Conservation (phyloP, 23 red algal species). For the Cyanidioschyzon merolae region DNA sequence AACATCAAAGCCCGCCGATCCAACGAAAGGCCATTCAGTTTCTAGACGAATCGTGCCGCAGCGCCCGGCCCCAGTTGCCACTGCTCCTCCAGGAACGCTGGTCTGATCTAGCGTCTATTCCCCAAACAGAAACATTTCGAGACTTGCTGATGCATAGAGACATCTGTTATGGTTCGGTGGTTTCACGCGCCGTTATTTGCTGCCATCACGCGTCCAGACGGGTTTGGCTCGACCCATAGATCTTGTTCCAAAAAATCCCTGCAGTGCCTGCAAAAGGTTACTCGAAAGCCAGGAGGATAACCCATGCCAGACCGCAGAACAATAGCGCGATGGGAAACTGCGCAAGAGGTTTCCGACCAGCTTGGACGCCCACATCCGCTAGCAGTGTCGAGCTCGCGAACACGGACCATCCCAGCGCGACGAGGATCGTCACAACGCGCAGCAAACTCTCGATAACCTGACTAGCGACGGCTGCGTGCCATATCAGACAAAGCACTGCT, state of each 20-base stretch:
- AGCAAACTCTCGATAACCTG: slow-evolving; percentile 41
- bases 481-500: slow-evolving; percentile 48
- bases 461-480: slow-evolving; percentile 43
- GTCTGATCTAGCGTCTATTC: no score
- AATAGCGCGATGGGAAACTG: slow-evolving; percentile 84
- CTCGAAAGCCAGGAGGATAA: slow-evolving; percentile 89
- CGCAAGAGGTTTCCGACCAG: slow-evolving; percentile 73
- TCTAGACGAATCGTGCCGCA: no score
- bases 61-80: no score
- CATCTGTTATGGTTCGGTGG: no score
- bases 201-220: no score
- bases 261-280: neutral
- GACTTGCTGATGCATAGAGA: no score
- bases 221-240: neutral
- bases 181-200: no score
- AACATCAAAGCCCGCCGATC: no score
- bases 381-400: slow-evolving; percentile 78
- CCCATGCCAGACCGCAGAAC: slow-evolving; percentile 79
- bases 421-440: slow-evolving; percentile 48
- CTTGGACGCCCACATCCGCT: slow-evolving; percentile 65
- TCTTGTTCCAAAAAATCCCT: neutral
- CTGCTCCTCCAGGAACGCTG: no score
- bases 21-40: no score
- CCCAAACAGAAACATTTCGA: no score
- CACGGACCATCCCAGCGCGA: slow-evolving; percentile 73